phyloP scores from a whole-genome alignment of 2,329 filamentous ascomycete species.

The Monilinia polystroma region DNA sequence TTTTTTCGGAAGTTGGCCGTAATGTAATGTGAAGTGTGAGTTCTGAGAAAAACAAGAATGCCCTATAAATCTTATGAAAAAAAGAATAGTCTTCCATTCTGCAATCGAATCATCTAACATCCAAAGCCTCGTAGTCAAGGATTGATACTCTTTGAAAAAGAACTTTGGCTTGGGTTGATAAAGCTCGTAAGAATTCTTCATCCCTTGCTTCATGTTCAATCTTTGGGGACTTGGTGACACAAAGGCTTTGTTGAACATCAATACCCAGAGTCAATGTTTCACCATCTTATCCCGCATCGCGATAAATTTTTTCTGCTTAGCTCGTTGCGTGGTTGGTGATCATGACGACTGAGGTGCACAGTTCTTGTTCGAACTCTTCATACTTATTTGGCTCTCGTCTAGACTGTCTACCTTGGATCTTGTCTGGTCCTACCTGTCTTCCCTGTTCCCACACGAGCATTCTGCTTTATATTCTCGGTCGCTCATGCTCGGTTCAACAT shows the following conservation, averaged over 20 bases:
- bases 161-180: background rate
- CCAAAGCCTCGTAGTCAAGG: background rate
- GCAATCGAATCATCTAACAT: too few species aligned
- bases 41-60: background rate
- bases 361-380: background rate
- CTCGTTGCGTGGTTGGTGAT: background rate
- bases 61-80: too few species aligned
- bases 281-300: background rate
- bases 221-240: background rate
- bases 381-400: background rate
- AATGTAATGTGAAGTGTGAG: too few species aligned
- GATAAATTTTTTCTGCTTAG: too few species aligned
- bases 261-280: background rate
- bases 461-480: background rate
- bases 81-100: too few species aligned
- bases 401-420: too few species aligned
- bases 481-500: background rate
- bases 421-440: background rate
- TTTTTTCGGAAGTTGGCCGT: background rate
- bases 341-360: background rate
- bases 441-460: background rate
- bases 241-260: background rate
- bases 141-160: too few species aligned
- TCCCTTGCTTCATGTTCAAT: background rate
- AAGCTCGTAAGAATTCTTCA: background rate